A percentile compares a stretch with the other conserved stretches of the same genome.
Conservation (phyloP, 2,329 filamentous ascomycete species). For the Arachnopeziza araneosa region DNA sequence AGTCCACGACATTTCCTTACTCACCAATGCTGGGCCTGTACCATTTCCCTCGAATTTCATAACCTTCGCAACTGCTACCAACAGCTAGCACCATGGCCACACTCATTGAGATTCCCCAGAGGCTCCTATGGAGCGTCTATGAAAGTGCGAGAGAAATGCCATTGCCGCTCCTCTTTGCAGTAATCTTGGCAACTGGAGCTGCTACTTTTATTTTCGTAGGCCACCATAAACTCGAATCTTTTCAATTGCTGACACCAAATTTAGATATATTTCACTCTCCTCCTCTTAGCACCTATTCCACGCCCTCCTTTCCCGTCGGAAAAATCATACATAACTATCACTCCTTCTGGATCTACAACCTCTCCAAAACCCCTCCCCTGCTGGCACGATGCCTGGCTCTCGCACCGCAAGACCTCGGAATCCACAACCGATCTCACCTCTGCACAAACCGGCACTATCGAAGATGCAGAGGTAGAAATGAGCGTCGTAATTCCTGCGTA, state of each 20-base stretch:
- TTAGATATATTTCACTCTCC: slow-evolving; percentile 63
- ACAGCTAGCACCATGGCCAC: slow-evolving; percentile 9
- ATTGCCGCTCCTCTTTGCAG: slow-evolving; percentile 8
- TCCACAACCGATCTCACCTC: slow-evolving; percentile 25
- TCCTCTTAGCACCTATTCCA: slow-evolving; percentile 74
- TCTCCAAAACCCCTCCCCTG: slow-evolving; percentile 61
- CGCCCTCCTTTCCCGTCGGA: slow-evolving; percentile 70
- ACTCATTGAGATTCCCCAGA: slow-evolving; percentile 12
- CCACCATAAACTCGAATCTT: neutral
- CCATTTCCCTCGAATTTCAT: slow-evolving; percentile 7
- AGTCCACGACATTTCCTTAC: neutral
- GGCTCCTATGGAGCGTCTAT: slow-evolving; percentile 5
- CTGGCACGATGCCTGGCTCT: slow-evolving; percentile 77
- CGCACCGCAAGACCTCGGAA: slow-evolving; percentile 49
- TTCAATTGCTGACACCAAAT: neutral
- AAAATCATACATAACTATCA: slow-evolving; percentile 76
- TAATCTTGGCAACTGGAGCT: slow-evolving; percentile 8
- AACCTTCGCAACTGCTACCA: neutral
- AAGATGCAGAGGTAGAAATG: slow-evolving; percentile 75
- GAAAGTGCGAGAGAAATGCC: slow-evolving; percentile 8
- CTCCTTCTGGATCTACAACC: slow-evolving; percentile 54
- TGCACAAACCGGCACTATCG: slow-evolving; percentile 51
- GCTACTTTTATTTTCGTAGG: slow-evolving; percentile 9
- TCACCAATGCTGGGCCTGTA: slow-evolving; percentile 3
- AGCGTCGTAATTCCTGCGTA: slow-evolving; percentile 92